A percentile compares a stretch with the other conserved stretches of the same genome.
These are phyloP conservation scores for Aspergillus coremiiformis DNA, from an alignment of 495 filamentous ascomycete genomes.

Conservation along the genomic window DNA sequence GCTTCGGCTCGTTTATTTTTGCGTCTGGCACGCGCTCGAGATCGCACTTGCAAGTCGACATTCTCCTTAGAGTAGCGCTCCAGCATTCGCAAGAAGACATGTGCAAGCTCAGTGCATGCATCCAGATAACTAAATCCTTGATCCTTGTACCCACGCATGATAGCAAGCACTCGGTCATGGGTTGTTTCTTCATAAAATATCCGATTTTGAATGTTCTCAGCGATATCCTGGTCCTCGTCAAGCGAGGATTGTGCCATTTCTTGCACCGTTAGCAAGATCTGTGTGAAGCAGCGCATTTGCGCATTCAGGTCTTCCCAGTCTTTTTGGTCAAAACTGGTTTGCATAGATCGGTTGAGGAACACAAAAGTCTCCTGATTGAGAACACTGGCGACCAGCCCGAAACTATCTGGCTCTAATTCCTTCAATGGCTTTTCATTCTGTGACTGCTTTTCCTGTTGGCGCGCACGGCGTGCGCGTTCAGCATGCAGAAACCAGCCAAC, in stretches of 20 bases:
- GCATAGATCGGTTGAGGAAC: slow-evolving; percentile 75
- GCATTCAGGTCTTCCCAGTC: slow-evolving; percentile 80
- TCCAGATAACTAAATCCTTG: slow-evolving; percentile 93
- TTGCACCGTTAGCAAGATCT: slow-evolving; percentile 79
- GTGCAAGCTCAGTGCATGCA: slow-evolving; percentile 80
- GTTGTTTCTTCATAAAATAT: slow-evolving; percentile 98
- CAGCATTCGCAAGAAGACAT: slow-evolving; percentile 86
- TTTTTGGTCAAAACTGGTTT: slow-evolving; percentile 69
- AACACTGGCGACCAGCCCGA: slow-evolving; percentile 78
- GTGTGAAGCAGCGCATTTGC: slow-evolving; percentile 78
- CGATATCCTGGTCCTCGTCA: slow-evolving; percentile 95
- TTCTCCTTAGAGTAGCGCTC: slow-evolving; percentile 95
- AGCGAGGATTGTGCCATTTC: slow-evolving; percentile 80
- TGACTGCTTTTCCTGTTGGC: slow-evolving; percentile 36
- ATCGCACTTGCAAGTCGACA: slow-evolving; percentile 83
- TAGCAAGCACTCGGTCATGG: slow-evolving; percentile 73
- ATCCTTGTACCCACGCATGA: slow-evolving; percentile 77
- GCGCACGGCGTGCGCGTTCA: slow-evolving; percentile 65
- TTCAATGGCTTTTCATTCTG: slow-evolving; percentile 30
- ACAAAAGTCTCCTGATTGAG: slow-evolving; percentile 91
- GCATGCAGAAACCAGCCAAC: slow-evolving; percentile 92
- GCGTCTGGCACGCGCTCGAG: slow-evolving; percentile 56
- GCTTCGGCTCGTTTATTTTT: slow-evolving; percentile 56
- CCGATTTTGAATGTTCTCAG: slow-evolving; percentile 91
- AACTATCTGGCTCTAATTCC: slow-evolving; percentile 62